Percentiles rank a stretch among this genome's conserved stretches.
Conservation (phyloP, 1,284 basidiomycete genomes). For the Heterobasidion annosum region DNA sequence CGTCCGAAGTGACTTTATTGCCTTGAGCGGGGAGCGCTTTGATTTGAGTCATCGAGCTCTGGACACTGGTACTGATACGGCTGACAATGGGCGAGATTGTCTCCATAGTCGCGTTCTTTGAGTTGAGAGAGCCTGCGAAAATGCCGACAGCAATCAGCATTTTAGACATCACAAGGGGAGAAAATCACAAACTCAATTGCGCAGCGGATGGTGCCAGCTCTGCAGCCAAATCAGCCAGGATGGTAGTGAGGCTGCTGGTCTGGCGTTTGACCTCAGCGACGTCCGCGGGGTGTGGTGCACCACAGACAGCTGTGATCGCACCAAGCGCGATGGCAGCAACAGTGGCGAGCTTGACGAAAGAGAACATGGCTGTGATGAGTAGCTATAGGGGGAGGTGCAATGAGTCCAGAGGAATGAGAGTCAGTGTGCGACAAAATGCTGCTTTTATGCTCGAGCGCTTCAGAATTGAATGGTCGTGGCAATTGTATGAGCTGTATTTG, state of each 20-base stretch:
- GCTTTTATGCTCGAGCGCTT: no score
- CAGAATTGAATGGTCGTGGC: no score
- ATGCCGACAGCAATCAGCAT: background rate
- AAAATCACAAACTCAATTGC: background rate
- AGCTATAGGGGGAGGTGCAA: no score
- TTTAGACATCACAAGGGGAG: background rate
- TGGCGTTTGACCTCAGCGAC: constrained; percentile 1
- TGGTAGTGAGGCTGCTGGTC: background rate
- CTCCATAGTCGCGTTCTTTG: background rate
- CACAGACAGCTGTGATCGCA: constrained; percentile 14
- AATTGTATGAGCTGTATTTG: no score
- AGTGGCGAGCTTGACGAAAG: constrained; percentile 4
- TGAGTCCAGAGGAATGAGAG: no score
- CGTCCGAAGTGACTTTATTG: background rate
- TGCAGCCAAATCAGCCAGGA: background rate
- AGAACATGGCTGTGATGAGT: background rate
- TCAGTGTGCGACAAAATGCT: no score
- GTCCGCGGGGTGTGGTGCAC: constrained; percentile 3
- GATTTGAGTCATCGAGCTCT: background rate
- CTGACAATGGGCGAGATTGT: background rate
- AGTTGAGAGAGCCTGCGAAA: background rate
- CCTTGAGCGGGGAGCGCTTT: background rate
- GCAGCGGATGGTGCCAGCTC: background rate
- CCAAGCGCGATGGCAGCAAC: constrained; percentile 13
- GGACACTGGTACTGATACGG: background rate